phyloP scores from a whole-genome alignment of 352 stramenopile genomes.

The Pythium myriotylum region DNA sequence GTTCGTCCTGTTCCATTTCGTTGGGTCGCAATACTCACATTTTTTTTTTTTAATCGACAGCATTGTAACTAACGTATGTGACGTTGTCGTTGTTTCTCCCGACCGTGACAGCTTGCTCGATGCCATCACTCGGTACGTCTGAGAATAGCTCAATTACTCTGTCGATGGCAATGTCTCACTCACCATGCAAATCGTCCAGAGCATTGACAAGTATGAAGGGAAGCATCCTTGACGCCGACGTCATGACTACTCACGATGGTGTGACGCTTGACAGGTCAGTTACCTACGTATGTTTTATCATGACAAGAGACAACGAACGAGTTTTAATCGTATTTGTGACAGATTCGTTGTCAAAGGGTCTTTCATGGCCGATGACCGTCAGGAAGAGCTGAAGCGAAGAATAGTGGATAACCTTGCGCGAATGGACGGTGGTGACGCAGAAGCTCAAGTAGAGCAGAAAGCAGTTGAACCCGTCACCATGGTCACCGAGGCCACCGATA shows the following conservation, averaged over 20 bases:
- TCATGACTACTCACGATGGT: constrained; percentile 84
- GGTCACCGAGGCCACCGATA: constrained; percentile 23
- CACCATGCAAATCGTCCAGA: constrained; percentile 22
- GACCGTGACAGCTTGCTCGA: constrained; percentile 82
- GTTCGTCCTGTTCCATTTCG: background rate
- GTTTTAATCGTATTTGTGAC: background rate
- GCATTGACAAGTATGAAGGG: constrained; percentile 83
- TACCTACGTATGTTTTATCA: background rate
- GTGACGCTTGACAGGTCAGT: constrained; percentile 66
- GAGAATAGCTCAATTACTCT: too few relatives aligned
- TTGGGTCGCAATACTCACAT: too few relatives aligned
- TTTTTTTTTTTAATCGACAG: constrained; percentile 24
- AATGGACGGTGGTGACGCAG: constrained; percentile 39
- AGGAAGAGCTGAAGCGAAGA: constrained; percentile 62
- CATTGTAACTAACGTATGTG: constrained; percentile 76
- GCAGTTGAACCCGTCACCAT: constrained; percentile 2
- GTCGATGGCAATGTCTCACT: background rate
- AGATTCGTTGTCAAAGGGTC: constrained; percentile 82
- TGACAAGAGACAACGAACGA: background rate
- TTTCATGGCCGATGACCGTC: constrained; percentile 83
- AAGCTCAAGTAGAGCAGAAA: constrained; percentile 1
- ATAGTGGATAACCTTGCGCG: constrained; percentile 79
- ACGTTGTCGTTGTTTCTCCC: constrained; percentile 80
- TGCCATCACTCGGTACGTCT: constrained; percentile 59
- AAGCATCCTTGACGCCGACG: constrained; percentile 84